Base-by-base conservation (phyloP, 768 basidiomycete genomes). In the Boletus rubescentipes region DNA sequence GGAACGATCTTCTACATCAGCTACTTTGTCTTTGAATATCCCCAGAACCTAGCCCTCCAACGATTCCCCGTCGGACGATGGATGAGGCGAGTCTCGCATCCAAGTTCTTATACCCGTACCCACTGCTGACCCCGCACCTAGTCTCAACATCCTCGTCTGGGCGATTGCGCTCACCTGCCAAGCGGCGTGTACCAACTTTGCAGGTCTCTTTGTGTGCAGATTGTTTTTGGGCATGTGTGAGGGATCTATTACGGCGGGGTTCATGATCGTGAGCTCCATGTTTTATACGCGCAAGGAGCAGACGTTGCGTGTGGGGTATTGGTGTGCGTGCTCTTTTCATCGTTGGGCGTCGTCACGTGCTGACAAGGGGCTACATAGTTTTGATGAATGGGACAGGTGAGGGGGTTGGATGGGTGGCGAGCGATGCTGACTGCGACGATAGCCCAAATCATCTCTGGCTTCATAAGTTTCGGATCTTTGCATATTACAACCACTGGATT, bases 201-300 rank as follows among this genome's bases (percentile, higher is more conserved):
- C 78, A 0, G 82, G 79, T 1, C 74, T 90, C 1, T 81, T 90
- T 51, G 77, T 77, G 14, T 82, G 83, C 21, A 79, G 88, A 15
- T 58, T 89, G 14, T 72, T 91, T 20, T 69, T 91, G 6, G 89
- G 89, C 31, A 79, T 83, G 71, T 90, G 87, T 62, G 89, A 91
- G 67, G 87, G 79, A 4, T 75, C 74, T 5, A 82, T 87, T 59
- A 89, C 88, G 0, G 84, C 89, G 1, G 89, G 87, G 0, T 88
- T 91, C 67, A 69, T 90, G 78, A 85, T 90, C 46, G 83, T 89
- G 51, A 87, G 75, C 36, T 81, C 84, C 29, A 89, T 89, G 87
- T 90, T 89, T 61, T 89, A 89, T 61, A 89, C 86, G 0, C 78
- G 84, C 46, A 81, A 67, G 8, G 88, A 90, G 59, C 85, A 87